These are phyloP conservation scores for Macrophomina pseudophaseolina DNA, from an alignment of 2,329 filamentous ascomycete genomes.

Conservation along the genomic window DNA sequence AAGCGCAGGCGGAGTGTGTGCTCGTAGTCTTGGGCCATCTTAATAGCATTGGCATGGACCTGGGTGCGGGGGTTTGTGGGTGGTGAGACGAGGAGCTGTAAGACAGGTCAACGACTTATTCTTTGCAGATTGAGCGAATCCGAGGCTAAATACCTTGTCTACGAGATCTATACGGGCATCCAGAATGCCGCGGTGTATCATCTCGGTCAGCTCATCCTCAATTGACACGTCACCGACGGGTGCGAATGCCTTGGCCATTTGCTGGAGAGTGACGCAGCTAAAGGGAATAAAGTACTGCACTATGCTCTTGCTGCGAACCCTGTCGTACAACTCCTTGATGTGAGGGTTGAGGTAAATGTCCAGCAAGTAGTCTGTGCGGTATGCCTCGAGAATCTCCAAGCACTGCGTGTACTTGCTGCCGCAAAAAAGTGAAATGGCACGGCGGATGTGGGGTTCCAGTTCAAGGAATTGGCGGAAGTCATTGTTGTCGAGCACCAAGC, in stretches of 20 bases:
- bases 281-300: slow-evolving; percentile 92
- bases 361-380: slow-evolving; percentile 84
- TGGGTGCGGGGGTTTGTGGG: slow-evolving; percentile 68
- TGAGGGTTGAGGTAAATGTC: slow-evolving; percentile 84
- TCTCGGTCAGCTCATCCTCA: slow-evolving; percentile 73
- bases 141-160: slow-evolving; percentile 62
- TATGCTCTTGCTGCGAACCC: slow-evolving; percentile 88
- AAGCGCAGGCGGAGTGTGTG: slow-evolving; percentile 76
- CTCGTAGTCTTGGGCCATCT: slow-evolving; percentile 73
- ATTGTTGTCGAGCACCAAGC: slow-evolving; percentile 80
- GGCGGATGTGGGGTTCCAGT: slow-evolving; percentile 90
- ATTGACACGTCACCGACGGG: slow-evolving; percentile 59
- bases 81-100: slow-evolving; percentile 73
- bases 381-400: slow-evolving; percentile 79
- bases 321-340: slow-evolving; percentile 70
- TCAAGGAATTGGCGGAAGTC: slow-evolving; percentile 88
- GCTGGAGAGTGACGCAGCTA: slow-evolving; percentile 80
- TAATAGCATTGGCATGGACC: slow-evolving; percentile 73
- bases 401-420: slow-evolving; percentile 88
- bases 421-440: slow-evolving; percentile 87
- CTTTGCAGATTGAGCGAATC: background rate
- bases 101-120: background rate
- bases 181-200: slow-evolving; percentile 76
- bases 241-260: slow-evolving; percentile 78
- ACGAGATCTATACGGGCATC: slow-evolving; percentile 85